Base-by-base conservation (phyloP, 2,329 filamentous ascomycete species). In the Blastomyces gilchristii region DNA sequence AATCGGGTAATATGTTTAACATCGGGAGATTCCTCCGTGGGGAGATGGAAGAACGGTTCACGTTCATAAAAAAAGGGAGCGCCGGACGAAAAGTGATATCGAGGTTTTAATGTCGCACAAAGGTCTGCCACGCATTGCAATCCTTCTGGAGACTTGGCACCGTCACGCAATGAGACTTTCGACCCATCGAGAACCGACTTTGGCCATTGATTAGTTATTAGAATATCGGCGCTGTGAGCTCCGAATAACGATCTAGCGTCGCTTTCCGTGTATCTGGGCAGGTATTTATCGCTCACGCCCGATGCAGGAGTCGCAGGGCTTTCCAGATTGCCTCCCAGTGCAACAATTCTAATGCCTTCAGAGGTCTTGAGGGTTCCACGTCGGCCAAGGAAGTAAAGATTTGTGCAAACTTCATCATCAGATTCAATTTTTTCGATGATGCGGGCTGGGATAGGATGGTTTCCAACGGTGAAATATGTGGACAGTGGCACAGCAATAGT, bases 191-290 rank as follows among this genome's bases (percentile, higher is more conserved):
- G 86, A 45, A 97, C 82, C 1, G 81, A 83, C 12, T 86, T 82
- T 3, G 94, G 93, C 94, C 94, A 99, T 69, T 90, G 82, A 43
- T 86, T 85, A 0, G 94, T 97, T 62, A 99, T 78, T 18, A 99
- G 81, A 60, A 99, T 91, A 72, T 99, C 93, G 53, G 90, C 86
- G 41, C 81, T 84, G 69, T 92, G 87, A 22, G 89, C 89, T 28
- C 90, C 90, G 63, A 85, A 84, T 4, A 97, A 80, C 1, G 85
- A 79, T 70, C 87, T 89, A 28, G 88, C 88, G 72, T 97, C 93
- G 58, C 85, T 84, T 61, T 86, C 82, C 4, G 86, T 88, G 74
- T 96, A 93, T 64, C 85, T 86, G 0, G 92, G 88, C n/a, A 88
- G 80, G 68, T 89, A 87, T 9, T 87, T 89, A 62, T 85, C 80